These are phyloP conservation scores for Cyclotella sp. DNA, from an alignment of 108 stramenopile species.

Conservation along the genomic window DNA sequence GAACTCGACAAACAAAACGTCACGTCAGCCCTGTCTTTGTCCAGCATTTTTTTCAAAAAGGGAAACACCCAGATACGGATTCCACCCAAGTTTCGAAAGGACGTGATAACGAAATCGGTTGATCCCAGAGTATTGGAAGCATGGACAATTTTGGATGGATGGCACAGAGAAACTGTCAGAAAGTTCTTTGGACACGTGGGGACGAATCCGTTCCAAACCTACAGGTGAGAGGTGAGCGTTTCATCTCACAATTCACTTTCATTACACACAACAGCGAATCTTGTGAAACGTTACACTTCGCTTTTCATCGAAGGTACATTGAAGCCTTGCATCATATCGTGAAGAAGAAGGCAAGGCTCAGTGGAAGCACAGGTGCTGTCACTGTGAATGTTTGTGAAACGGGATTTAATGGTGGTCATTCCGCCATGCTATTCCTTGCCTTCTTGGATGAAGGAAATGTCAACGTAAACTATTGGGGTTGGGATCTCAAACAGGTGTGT, in stretches of 20 bases:
- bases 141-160: conserved; percentile 15
- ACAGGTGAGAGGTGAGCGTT: not conserved
- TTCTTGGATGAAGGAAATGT: not conserved
- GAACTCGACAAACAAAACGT: not conserved
- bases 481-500: no score
- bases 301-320: not conserved
- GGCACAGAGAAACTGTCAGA: conserved; percentile 20
- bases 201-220: conserved; percentile 28
- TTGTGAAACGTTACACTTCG: no score
- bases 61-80: conserved; percentile 11
- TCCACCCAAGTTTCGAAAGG: conserved; percentile 7
- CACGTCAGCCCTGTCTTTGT: not conserved
- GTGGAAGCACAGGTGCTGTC: not conserved
- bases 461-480: no score
- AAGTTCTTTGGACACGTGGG: conserved; percentile 23
- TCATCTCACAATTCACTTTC: no score
- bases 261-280: no score
- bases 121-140: conserved; percentile 16
- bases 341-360: not conserved
- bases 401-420: conserved; percentile 28
- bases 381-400: conserved; percentile 26
- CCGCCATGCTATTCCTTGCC: conserved; percentile 25
- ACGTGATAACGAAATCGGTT: not conserved
- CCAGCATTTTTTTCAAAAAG: conserved; percentile 8
- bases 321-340: conserved; percentile 19